These are phyloP conservation scores for Castanea mollissima DNA, from an alignment of 306 rosid genomes.

Conservation along the genomic window DNA sequence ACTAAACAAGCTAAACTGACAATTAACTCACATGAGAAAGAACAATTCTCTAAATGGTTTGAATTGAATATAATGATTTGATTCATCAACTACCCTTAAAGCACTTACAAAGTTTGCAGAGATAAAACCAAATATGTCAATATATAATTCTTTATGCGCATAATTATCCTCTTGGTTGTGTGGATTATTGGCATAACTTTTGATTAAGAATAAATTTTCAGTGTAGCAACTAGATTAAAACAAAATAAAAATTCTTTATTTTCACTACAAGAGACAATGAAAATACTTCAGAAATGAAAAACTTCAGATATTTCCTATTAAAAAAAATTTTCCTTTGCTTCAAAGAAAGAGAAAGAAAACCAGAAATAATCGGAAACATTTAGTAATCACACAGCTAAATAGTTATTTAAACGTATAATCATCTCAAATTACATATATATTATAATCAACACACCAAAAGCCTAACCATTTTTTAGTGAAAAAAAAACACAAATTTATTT, in stretches of 20 bases:
- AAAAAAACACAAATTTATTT: not conserved
- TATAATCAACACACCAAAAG: not conserved
- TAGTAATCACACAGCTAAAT: not conserved
- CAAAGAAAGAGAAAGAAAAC: too few species aligned
- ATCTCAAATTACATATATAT: not conserved
- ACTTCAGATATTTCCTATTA: too few species aligned
- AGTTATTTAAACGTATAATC: not conserved
- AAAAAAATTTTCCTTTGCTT: too few species aligned
- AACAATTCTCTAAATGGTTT: not conserved
- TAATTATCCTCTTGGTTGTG: not conserved
- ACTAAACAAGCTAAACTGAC: too few species aligned
- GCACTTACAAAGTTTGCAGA: not conserved
- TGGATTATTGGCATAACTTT: not conserved
- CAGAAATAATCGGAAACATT: too few species aligned
- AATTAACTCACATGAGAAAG: not conserved
- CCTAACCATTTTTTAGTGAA: not conserved
- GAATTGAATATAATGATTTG: not conserved
- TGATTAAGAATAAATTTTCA: not conserved
- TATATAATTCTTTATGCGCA: not conserved
- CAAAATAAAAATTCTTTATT: too few species aligned
- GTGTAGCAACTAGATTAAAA: too few species aligned
- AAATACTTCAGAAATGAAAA: too few species aligned
- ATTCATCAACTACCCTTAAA: not conserved
- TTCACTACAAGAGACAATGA: not conserved
- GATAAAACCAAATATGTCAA: not conserved